These are phyloP conservation scores for Chaetoceros tenuissimus DNA, from an alignment of 108 stramenopile genomes.

Conservation along the genomic window DNA sequence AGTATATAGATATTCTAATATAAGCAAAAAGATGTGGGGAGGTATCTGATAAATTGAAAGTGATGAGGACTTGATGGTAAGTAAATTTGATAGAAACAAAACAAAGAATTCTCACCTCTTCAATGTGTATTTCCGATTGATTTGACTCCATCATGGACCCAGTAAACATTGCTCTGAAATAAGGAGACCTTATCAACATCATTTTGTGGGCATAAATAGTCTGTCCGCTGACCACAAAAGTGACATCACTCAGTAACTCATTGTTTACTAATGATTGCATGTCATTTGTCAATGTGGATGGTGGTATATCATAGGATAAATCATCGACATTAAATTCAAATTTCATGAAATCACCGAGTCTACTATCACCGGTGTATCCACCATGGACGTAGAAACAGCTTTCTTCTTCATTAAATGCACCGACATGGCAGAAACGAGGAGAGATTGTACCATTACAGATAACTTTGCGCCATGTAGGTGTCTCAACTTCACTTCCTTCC, in stretches of 20 bases:
- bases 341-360: conserved; percentile 89
- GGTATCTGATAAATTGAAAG: conserved; percentile 16
- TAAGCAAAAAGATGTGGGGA: conserved; percentile 72
- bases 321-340: conserved; percentile 59
- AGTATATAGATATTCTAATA: conserved; percentile 94
- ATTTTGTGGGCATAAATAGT: conserved; percentile 88
- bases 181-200: conserved; percentile 77
- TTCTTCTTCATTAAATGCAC: conserved; percentile 47
- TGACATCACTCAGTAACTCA: conserved; percentile 81
- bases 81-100: not conserved
- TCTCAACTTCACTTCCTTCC: not conserved
- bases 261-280: conserved; percentile 78
- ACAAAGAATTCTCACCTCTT: conserved; percentile 28
- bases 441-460: conserved; percentile 31
- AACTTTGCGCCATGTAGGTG: conserved; percentile 8
- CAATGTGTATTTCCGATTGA: conserved; percentile 46
- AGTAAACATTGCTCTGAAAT: conserved; percentile 87
- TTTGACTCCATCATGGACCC: conserved; percentile 86
- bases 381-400: conserved; percentile 93
- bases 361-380: conserved; percentile 88
- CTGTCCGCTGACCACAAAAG: conserved; percentile 84
- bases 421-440: conserved; percentile 93
- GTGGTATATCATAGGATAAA: conserved; percentile 56
- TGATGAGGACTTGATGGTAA: not conserved
- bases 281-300: conserved; percentile 76